These are phyloP conservation scores for Takashimella tepidaria DNA, from an alignment of 1,284 basidiomycete species.

Conservation along the genomic window DNA sequence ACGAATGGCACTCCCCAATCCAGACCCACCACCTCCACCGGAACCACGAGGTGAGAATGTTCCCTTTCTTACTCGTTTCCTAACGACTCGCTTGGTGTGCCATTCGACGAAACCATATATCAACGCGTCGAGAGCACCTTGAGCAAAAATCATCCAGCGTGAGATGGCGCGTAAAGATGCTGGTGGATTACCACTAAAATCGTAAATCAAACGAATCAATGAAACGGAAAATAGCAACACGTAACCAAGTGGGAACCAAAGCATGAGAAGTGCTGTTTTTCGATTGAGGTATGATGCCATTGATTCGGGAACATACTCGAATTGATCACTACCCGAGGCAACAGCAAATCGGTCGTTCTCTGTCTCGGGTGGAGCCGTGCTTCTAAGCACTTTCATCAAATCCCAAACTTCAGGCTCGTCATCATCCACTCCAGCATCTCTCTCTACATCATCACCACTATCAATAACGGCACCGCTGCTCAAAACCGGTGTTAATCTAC, in stretches of 20 bases:
- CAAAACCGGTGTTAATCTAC: background rate
- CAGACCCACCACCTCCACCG: background rate
- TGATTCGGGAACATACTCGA: conserved; percentile 43
- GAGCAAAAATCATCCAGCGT: conserved; percentile 48
- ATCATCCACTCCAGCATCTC: conserved; percentile 17
- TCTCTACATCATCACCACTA: too few relatives aligned
- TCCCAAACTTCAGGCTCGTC: conserved; percentile 28
- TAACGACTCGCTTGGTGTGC: conserved; percentile 42
- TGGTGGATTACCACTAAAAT: conserved; percentile 38
- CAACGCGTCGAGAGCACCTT: conserved; percentile 45
- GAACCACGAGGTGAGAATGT: conserved; percentile 20
- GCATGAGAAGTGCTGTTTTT: conserved; percentile 47
- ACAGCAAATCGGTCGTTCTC: conserved; percentile 22
- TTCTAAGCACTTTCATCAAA: conserved; percentile 34
- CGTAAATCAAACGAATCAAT: conserved; percentile 46
- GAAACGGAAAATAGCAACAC: conserved; percentile 48
- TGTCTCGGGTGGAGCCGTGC: conserved; percentile 15
- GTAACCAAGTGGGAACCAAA: conserved; percentile 47
- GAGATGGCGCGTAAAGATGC: conserved; percentile 40
- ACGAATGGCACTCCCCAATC: background rate
- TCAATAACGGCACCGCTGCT: too few relatives aligned
- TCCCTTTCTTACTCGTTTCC: conserved; percentile 33
- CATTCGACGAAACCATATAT: conserved; percentile 49
- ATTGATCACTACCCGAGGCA: conserved; percentile 22
- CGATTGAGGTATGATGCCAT: conserved; percentile 48